These are phyloP conservation scores for Leccinellum rugosiceps DNA, from an alignment of 768 basidiomycete species.

Conservation along the genomic window DNA sequence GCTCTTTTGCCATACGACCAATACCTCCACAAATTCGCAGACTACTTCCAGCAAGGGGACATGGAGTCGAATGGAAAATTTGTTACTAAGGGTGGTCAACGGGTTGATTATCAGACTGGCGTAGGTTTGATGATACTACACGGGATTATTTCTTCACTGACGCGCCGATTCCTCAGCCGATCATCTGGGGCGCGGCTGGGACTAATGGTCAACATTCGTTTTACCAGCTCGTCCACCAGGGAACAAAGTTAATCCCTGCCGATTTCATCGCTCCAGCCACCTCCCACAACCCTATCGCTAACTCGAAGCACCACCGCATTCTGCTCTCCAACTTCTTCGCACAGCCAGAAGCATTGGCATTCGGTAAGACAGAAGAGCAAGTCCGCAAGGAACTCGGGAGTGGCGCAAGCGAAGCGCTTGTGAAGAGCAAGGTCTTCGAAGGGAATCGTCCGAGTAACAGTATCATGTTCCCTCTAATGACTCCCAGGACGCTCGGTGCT, in stretches of 20 bases:
- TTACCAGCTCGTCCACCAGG: slow-evolving; percentile 96
- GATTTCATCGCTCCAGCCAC: slow-evolving; percentile 92
- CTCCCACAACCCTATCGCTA: slow-evolving; percentile 82
- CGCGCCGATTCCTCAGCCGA: slow-evolving; percentile 54
- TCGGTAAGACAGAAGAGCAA: slow-evolving; percentile 92
- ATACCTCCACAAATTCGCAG: slow-evolving; percentile 98
- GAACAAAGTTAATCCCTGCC: slow-evolving; percentile 87
- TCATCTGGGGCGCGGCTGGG: slow-evolving; percentile 98
- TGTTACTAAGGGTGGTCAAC: slow-evolving; percentile 89
- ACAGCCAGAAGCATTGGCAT: slow-evolving; percentile 95
- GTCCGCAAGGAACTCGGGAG: slow-evolving; percentile 68
- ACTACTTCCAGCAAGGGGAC: slow-evolving; percentile 99
- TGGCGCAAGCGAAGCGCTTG: slow-evolving; percentile 74
- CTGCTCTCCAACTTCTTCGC: slow-evolving; percentile 98
- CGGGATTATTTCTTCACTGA: background rate
- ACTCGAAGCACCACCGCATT: slow-evolving; percentile 95
- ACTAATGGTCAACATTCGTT: slow-evolving; percentile 99
- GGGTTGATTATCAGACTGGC: slow-evolving; percentile 95
- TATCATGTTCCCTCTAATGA: slow-evolving; percentile 91
- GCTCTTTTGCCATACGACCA: slow-evolving; percentile 97
- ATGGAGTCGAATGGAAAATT: slow-evolving; percentile 99
- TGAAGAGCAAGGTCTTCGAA: slow-evolving; percentile 98
- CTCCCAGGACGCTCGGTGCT: slow-evolving; percentile 84
- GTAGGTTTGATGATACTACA: slow-evolving; percentile 43
- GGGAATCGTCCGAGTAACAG: slow-evolving; percentile 97